Evolutionary conservation across 1,284 basidiomycete genomes (phyloP), one percentile per base, ranked within the genome.

Genomic region (Kwoniella shivajii): DNA sequence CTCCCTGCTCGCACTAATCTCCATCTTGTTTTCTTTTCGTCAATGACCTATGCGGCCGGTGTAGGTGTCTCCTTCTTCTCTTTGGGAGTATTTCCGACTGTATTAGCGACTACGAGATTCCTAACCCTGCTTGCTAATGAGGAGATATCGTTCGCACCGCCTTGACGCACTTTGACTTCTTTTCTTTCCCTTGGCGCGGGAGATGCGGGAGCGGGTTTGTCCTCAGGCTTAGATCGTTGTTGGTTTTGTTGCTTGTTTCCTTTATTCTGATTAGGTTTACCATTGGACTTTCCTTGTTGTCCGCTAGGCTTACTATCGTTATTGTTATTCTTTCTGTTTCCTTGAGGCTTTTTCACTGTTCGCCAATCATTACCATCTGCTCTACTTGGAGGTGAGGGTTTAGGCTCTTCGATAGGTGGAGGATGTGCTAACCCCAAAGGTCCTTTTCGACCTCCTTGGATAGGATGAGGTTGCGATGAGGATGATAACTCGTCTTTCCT

Each of bases 361-460:
- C 59, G 29, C 59, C 56, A 57, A n/a, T 46, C 45, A 22, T 53
- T 39, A 10, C 16, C 6, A 39, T 57, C 56, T 14, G 56, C 50
- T 37, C 44, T 39, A 1, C 41, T 33, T 9, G 48, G 44, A 16
- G 47, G 13, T n/a, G 24, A 39, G 11, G 49, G 47, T 27, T 52
- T 60, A 5, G 48, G 13, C 29, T 45, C 33, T 31, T 66, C 63
- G 26, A 67, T 54, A 4, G 68, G 64, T 14, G 69, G 71, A 16
- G 69, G 71, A 55, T 65, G 59, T 31, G 71, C 71, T 14, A 71
- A 65, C 5, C 69, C 69, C 4, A 68, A 62, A 4, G 71, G 71
- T 10, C 71, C 69, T 49, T 65, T 53, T 7, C 69, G 51, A 5
- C 69, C 68, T 4, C 69, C 71, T 46, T 73, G 71, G 33, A 73